Conservation (phyloP, 192 early-diverging fungal species). For the Podila epigama region DNA sequence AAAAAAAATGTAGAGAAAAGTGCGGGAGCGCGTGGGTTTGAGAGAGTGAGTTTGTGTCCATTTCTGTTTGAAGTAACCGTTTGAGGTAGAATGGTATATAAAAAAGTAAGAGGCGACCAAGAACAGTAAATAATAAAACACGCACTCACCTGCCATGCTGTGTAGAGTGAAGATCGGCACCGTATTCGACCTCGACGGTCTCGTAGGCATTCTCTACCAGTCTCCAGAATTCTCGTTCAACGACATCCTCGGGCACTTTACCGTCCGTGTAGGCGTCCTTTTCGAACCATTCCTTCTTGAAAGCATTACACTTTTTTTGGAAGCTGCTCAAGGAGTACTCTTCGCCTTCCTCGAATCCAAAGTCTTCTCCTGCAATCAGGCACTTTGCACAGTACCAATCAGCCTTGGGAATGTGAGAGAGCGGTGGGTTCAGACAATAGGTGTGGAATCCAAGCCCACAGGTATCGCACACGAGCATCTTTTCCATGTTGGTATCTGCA, state of each 20-base stretch:
- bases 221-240: constrained; percentile 94
- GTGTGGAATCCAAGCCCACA: constrained; percentile 82
- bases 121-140: too few species aligned
- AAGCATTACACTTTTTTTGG: constrained; percentile 77
- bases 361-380: constrained; percentile 79
- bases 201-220: constrained; percentile 87
- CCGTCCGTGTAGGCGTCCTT: constrained; percentile 51
- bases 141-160: constrained; percentile 81
- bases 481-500: constrained; percentile 57
- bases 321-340: constrained; percentile 82
- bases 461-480: constrained; percentile 81
- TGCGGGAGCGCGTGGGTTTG: too few species aligned
- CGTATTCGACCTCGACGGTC: constrained; percentile 94
- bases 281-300: constrained; percentile 82
- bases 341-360: constrained; percentile 92
- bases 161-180: constrained; percentile 92
- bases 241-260: constrained; percentile 68
- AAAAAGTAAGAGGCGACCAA: too few species aligned
- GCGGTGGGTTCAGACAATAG: constrained; percentile 70
- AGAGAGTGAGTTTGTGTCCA: too few species aligned
- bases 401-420: constrained; percentile 54
- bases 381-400: constrained; percentile 94
- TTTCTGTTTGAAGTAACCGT: too few species aligned
- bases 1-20: background rate
- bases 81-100: too few species aligned